Base-by-base conservation (phyloP, 2,329 filamentous ascomycete genomes). In the Diaporthe eres region DNA sequence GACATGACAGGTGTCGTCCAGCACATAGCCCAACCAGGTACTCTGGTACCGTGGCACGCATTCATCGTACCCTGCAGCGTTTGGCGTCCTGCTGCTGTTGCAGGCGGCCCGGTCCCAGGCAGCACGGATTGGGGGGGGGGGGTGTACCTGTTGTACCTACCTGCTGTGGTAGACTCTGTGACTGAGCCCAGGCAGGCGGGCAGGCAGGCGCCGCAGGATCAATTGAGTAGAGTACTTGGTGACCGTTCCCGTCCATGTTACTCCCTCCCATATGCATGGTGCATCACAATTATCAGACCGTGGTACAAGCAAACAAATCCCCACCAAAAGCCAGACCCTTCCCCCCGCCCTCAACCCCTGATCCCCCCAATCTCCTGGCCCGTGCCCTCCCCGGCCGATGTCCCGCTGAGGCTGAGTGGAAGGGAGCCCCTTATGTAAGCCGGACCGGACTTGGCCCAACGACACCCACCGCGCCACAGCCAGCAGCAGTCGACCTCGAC, bases 391-490 rank as follows among this genome's bases (percentile, higher is more conserved):
- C 34, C 49, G 65, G 65, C 65, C 65, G 49, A 70, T 70, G 65
- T 70, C 49, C 65, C 65, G 47, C 65, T 70, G 65, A 70, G 65
- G 65, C 65, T 70, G 65, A 70, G 65, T 42, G 31, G 49, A n/a
- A 37, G 28, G 28, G 61, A 44, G 44, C 34, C 13, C 49, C 47
- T 76, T 76, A 76, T 75, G 72, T 76, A 76, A 76, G 58, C 58
- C 57, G 34, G 57, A 70, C 67, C 25, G 47, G 25, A 42, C 71
- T 37, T 58, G 39, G 57, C n/a, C 28, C 3, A 82, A 85, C 12
- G 65, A 70, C 61, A 47, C 28, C 31, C 28, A n/a, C 25, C 28
- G 28, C 44, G 61, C 61, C 61, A 65, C 61, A 49, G 3, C 44
- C 63, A 34, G n/a, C 28, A 15, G 47, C 51, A 15, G 47, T 49